Evolutionary conservation across 2,329 filamentous ascomycete genomes (phyloP).

Genomic region (Dactylonectria macrodidyma): DNA sequence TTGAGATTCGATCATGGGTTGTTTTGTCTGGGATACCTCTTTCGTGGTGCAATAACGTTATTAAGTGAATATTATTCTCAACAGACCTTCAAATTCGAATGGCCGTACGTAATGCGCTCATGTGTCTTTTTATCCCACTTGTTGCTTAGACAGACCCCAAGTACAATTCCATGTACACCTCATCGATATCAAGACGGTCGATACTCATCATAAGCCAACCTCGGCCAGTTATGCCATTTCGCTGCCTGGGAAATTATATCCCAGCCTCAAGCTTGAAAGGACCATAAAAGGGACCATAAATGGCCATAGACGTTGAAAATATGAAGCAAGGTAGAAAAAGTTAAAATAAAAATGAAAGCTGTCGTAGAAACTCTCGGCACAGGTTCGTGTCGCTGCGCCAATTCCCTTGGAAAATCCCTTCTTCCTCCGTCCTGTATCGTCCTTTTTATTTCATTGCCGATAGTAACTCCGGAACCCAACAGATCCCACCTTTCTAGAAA

Average conservation of each 20-base stretch:
- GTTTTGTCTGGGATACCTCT: constrained; percentile 27
- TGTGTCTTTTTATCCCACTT: constrained; percentile 15
- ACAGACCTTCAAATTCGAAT: constrained; percentile 23
- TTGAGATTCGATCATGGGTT: constrained; percentile 33
- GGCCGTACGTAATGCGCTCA: constrained; percentile 19
- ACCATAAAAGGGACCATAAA: not conserved
- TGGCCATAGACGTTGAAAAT: not conserved
- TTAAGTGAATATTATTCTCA: constrained; percentile 34
- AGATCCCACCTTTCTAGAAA: constrained; percentile 43
- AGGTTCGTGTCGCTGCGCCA: constrained; percentile 33
- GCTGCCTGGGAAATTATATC: not conserved
- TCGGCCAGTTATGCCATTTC: constrained; percentile 4
- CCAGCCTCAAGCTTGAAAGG: constrained; percentile 7
- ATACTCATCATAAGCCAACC: constrained; percentile 12
- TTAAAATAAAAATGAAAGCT: constrained; percentile 32
- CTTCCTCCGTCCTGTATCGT: constrained; percentile 42
- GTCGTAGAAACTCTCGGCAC: constrained; percentile 40
- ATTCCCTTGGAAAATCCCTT: constrained; percentile 24
- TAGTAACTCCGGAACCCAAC: constrained; percentile 43
- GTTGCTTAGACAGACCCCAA: constrained; percentile 22
- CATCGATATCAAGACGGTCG: not conserved
- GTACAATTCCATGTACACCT: constrained; percentile 5
- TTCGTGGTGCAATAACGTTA: constrained; percentile 27
- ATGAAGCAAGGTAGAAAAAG: constrained; percentile 34
- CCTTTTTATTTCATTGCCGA: constrained; percentile 44